These are phyloP conservation scores for Diaporthe eres DNA, from an alignment of 2,329 filamentous ascomycete species.

Conservation along the genomic window DNA sequence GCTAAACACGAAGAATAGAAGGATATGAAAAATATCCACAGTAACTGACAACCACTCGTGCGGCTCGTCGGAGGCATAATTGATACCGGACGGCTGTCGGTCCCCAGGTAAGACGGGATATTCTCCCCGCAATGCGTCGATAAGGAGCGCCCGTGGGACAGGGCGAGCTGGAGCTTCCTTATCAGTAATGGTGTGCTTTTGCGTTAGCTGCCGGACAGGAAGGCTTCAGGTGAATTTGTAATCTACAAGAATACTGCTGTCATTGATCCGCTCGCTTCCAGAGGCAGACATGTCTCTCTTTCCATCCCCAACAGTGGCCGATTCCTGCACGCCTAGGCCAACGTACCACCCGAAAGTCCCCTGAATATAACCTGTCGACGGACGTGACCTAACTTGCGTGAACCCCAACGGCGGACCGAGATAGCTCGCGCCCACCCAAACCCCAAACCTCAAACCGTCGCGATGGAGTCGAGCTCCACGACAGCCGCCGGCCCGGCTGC, in stretches of 20 bases:
- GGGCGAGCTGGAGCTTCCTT: conserved; percentile 34
- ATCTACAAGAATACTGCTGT: conserved; percentile 34
- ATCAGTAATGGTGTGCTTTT: conserved; percentile 33
- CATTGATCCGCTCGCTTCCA: conserved; percentile 17
- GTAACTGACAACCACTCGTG: not conserved
- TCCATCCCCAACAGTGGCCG: not conserved
- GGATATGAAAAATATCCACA: not conserved
- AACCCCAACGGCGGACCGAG: not conserved
- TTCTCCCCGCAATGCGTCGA: not conserved
- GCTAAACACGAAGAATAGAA: not conserved
- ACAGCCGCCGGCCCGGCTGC: conserved; percentile 42
- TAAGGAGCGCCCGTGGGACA: not conserved
- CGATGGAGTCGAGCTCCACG: conserved; percentile 38
- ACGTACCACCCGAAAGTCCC: not conserved
- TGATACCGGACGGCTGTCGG: conserved; percentile 7
- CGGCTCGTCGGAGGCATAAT: not conserved
- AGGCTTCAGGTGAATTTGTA: conserved; percentile 36
- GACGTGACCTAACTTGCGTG: not conserved
- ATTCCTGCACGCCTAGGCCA: not conserved
- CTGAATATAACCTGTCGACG: not conserved
- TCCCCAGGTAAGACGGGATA: conserved; percentile 4
- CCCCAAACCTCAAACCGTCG: not conserved
- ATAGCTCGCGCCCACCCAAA: not conserved
- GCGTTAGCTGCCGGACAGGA: conserved; percentile 14
- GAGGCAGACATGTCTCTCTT: not conserved